Evolutionary conservation across 768 basidiomycete species (phyloP).

Genomic region (Flagelloscypha sp.): DNA sequence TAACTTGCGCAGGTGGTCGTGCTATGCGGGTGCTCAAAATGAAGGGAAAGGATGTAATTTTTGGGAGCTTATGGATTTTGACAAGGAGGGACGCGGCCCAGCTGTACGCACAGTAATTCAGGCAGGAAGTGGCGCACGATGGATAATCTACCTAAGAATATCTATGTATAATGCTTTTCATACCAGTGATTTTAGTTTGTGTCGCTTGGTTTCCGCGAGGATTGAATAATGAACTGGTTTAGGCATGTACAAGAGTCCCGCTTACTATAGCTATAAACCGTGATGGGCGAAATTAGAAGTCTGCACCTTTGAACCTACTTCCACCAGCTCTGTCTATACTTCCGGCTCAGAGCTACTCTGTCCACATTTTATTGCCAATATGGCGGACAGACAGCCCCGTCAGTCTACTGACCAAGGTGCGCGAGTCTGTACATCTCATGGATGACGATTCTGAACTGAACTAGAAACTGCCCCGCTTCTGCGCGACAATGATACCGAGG

Average conservation of each 20-base stretch:
- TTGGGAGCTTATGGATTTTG: conserved; percentile 68
- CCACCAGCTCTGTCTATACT: no score
- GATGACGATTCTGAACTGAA: conserved; percentile 6
- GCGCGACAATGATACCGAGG: conserved; percentile 37
- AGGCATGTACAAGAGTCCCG: no score
- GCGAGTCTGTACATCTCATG: conserved; percentile 2
- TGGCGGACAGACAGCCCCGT: conserved; percentile 49
- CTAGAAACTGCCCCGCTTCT: conserved; percentile 63
- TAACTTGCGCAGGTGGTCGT: no score
- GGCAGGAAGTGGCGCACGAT: no score
- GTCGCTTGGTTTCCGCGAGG: no score
- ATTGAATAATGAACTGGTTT: no score
- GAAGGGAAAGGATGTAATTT: conserved; percentile 75
- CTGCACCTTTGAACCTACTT: no score
- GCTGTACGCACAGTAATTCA: no score
- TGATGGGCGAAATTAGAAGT: no score
- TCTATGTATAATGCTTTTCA: neutral
- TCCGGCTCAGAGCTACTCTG: no score
- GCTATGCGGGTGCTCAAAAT: conserved; percentile 74
- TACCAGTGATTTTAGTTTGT: neutral
- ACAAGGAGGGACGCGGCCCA: conserved; percentile 56
- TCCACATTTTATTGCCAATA: no score
- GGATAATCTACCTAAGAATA: conserved; percentile 1
- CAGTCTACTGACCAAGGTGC: conserved; percentile 52
- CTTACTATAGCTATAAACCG: no score